These are phyloP conservation scores for Litchi chinensis DNA, from an alignment of 345 rosid species.

Conservation along the genomic window DNA sequence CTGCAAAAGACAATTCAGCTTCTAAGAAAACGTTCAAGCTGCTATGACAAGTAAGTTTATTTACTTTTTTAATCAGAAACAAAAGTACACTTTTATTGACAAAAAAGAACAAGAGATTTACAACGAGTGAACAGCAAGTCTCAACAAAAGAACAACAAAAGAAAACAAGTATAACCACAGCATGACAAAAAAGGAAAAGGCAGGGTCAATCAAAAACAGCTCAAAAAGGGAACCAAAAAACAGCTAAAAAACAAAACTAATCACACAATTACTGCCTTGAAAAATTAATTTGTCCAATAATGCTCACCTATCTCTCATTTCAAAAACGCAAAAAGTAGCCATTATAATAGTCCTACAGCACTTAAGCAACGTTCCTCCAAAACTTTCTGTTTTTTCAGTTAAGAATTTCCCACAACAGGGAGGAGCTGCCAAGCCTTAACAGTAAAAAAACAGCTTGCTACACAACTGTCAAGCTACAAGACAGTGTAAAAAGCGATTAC, in stretches of 20 bases:
- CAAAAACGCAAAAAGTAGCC: neutral
- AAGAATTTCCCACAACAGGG: too few species aligned
- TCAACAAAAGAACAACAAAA: too few species aligned
- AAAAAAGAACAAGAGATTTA: neutral
- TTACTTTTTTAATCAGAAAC: neutral
- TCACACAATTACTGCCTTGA: neutral
- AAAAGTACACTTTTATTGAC: neutral
- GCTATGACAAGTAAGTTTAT: neutral
- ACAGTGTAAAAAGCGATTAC: neutral
- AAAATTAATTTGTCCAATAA: neutral
- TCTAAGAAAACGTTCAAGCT: constrained; percentile 8
- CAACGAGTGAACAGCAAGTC: neutral
- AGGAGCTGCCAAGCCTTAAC: neutral
- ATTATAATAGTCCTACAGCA: neutral
- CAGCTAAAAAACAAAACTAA: neutral
- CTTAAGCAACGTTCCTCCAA: neutral
- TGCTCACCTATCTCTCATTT: neutral
- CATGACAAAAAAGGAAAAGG: too few species aligned
- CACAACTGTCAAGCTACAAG: neutral
- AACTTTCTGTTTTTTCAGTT: too few species aligned
- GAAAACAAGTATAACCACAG: too few species aligned
- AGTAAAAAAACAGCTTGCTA: neutral
- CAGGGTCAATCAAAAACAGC: neutral
- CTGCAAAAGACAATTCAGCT: constrained; percentile 44
- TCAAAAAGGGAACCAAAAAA: neutral